Conservation (phyloP, 176 grass and related monocot genomes). For the Otatea glauca region DNA sequence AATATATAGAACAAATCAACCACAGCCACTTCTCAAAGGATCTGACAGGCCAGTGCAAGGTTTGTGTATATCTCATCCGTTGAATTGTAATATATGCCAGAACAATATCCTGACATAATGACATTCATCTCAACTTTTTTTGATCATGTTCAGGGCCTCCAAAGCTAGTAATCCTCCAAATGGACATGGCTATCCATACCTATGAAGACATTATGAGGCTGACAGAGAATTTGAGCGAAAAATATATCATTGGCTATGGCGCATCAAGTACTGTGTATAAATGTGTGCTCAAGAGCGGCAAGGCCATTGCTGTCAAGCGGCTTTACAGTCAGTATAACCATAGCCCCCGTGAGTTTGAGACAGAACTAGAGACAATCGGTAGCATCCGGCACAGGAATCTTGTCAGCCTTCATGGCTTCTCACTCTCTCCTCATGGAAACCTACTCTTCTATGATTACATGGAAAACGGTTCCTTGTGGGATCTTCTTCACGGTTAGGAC, state of each 20-base stretch:
- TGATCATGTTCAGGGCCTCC: conserved; percentile 67
- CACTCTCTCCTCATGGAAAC: conserved; percentile 89
- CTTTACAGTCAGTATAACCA: conserved; percentile 94
- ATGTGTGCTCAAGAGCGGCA: conserved; percentile 81
- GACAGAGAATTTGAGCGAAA: conserved; percentile 93
- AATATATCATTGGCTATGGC: conserved; percentile 96
- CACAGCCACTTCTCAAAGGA: conserved; percentile 65
- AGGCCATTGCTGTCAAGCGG: conserved; percentile 88
- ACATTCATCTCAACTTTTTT: conserved; percentile 26
- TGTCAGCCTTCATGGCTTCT: conserved; percentile 92
- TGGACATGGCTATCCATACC: conserved; percentile 96
- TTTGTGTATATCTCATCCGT: conserved; percentile 37
- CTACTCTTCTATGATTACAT: conserved; percentile 99
- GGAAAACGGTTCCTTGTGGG: conserved; percentile 99
- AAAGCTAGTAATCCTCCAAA: conserved; percentile 91
- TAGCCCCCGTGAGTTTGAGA: conserved; percentile 81
- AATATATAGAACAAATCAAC: conserved; percentile 86
- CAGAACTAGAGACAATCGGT: conserved; percentile 84
- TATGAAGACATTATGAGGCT: conserved; percentile 97
- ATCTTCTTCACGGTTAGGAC: conserved; percentile 87
- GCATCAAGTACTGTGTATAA: conserved; percentile 96
- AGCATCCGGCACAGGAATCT: conserved; percentile 93
- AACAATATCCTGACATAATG: not conserved
- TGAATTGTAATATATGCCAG: not conserved
- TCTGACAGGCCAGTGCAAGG: conserved; percentile 72